A percentile compares a stretch with the other conserved stretches of the same genome.
phyloP scores from a whole-genome alignment of 2,329 filamentous ascomycete species.

The Elsinoe ampelina region DNA sequence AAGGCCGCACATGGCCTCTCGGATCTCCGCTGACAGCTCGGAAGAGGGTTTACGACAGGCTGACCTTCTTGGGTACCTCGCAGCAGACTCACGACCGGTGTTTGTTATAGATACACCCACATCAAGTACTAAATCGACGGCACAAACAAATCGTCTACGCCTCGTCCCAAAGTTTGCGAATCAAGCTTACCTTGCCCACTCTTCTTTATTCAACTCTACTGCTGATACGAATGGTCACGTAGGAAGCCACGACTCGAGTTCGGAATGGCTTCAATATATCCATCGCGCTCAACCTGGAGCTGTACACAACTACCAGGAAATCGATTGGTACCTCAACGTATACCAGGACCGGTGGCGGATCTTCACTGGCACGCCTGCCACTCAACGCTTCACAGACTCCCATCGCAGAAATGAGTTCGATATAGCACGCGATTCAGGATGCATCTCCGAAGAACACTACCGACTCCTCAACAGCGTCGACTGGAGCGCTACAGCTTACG shows the following conservation, averaged over 20 bases:
- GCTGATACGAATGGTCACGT: neutral
- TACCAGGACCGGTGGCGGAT: constrained; percentile 9
- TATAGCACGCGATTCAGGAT: neutral
- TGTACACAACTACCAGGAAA: neutral
- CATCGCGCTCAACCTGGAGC: neutral
- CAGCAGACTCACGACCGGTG: neutral
- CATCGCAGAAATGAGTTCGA: constrained; percentile 2
- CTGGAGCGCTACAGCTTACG: constrained; percentile 12
- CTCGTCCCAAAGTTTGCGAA: neutral
- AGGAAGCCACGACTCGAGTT: neutral
- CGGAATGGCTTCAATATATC: neutral
- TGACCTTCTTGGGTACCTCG: no score
- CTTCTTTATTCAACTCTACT: no score
- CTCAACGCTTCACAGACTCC: neutral
- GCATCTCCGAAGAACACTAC: neutral
- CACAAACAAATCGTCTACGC: neutral
- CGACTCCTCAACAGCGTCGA: constrained; percentile 3
- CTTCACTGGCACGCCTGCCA: neutral
- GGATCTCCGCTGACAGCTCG: no score
- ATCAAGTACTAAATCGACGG: neutral
- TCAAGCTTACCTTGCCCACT: neutral
- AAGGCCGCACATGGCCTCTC: no score
- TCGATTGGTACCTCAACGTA: neutral
- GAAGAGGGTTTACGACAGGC: no score
- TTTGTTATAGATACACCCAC: neutral